Evolutionary conservation across 2,329 filamentous ascomycete genomes (phyloP), one percentile per base, ranked within the genome.

Genomic region (Phaeosphaeriaceae sp.): DNA sequence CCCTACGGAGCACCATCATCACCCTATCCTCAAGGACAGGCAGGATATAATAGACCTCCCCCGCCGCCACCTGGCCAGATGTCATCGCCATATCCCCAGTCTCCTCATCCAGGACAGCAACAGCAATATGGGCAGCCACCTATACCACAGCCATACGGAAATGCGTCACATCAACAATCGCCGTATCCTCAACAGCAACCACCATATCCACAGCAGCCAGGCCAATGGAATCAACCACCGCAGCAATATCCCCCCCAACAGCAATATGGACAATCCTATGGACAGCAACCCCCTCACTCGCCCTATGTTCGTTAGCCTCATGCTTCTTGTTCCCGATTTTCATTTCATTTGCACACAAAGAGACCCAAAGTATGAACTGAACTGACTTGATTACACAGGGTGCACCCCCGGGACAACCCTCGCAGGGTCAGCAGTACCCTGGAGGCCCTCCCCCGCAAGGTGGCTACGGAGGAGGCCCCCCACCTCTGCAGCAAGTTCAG

Each of bases 401-500:
- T 56, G 61, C 56, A 25, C 65, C 61, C 48, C 68, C 64, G 60
- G 66, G 63, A 49, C 70, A 73, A 56, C 71, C 67, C 62, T 66
- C 69, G 48, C 76, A 74, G 54, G 75, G 74, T 3, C 45, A 47
- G 17, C 76, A 79, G 58, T 71, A 73, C 58, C 68, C 69, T 24
- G 71, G 70, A 33, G 71, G 64, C 45, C 69, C 73, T 51, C 70
- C 66, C 19, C 70, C 67, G 60, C 67, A 70, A 51, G 66, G 66
- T 71, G 77, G 60, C n/a, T 75, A 77, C 41, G 61, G 63, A 47
- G 61, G 63, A 47, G 77, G 76, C 4, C 66, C 68, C 10, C 70
- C 71, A 21, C 68, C 74, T 46, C 78, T 73, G 22, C 76, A 64
- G 33, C 73, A 75, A 46, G 75, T 73, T 24, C 81, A 78, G 56